Evolutionary conservation across 805 yeast genomes (phyloP), one percentile per base, ranked within the genome.

Genomic region (Suhomyces kilbournensis): DNA sequence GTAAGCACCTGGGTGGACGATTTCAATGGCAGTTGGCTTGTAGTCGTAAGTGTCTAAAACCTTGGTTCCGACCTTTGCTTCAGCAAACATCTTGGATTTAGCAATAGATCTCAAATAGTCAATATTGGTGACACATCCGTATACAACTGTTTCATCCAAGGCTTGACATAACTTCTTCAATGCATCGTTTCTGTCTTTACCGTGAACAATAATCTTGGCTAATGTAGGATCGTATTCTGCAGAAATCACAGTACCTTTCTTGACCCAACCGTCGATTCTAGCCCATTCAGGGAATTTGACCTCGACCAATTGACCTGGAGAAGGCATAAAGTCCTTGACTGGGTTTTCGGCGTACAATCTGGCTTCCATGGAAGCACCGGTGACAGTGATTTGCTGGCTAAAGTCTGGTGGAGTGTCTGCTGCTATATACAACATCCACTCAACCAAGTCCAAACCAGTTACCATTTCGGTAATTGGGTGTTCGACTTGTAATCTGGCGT

Each of bases 261-360:
- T 76, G 47, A 90, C 93, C 98, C 99, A 94, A 12, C 94, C 86
- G 66, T 93, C 99, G 56, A 93, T 82, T 72, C 99, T 84, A 7
- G 97, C 97, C 88, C 92, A 88, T 20, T 74, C 70, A 2, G 99
- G 98, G 78, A 92, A 94, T 48, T 72, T 68, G 40, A 93, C 92
- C 58, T 90, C 91, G 9, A 90, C 85, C 53, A 93, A 75, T 69
- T 88, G 96, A 57, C 99, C 99, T 26, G 99, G 98, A 30, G 97
- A 90, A 19, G 99, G 99, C 79, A 86, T 81, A 71, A 93, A 93
- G 58, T 86, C 97, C 66, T 90, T 92, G 43, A 88, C 93, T 1
- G 99, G 98, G 72, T 94, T 93, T 71, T 93, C 99, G 35, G 99
- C 97, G 61, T 94, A 94, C 48, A 93, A 76, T 67, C 99, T 82